Evolutionary conservation across 1,284 basidiomycete species (phyloP).

Genomic region (Xanthoconium separans): DNA sequence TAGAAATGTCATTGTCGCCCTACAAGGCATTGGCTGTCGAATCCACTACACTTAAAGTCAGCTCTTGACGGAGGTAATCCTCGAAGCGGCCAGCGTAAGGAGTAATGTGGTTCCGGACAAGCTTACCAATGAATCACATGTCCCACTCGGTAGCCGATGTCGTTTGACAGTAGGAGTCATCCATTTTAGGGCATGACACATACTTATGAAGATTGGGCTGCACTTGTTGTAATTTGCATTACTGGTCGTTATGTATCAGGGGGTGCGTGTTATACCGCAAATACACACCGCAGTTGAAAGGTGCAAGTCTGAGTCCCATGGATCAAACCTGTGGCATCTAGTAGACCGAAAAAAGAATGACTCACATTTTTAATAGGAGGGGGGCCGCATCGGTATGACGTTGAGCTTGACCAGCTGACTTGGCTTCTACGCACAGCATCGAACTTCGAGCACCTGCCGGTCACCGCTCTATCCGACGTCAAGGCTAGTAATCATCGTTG

Average conservation of each 20-base stretch:
- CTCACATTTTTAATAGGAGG: background rate
- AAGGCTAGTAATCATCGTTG: no score
- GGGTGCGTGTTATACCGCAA: background rate
- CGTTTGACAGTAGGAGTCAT: background rate
- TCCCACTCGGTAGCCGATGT: background rate
- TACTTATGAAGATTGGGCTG: background rate
- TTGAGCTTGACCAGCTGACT: conserved; percentile 1
- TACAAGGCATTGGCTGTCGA: background rate
- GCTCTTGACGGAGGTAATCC: no score
- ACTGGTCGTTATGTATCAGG: background rate
- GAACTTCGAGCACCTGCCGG: background rate
- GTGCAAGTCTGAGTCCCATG: background rate
- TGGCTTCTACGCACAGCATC: background rate
- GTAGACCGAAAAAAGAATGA: background rate
- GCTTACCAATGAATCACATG: background rate
- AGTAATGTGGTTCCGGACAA: background rate
- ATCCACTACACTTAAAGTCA: background rate
- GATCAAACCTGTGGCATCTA: background rate
- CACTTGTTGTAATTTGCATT: conserved; percentile 1
- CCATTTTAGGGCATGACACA: background rate
- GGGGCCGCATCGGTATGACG: background rate
- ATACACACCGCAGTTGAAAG: background rate
- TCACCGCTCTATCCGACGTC: background rate
- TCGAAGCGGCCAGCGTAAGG: background rate
- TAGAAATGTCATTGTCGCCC: no score